Base-by-base conservation (phyloP, 2,329 filamentous ascomycete genomes). In the Davidsoniella australis region DNA sequence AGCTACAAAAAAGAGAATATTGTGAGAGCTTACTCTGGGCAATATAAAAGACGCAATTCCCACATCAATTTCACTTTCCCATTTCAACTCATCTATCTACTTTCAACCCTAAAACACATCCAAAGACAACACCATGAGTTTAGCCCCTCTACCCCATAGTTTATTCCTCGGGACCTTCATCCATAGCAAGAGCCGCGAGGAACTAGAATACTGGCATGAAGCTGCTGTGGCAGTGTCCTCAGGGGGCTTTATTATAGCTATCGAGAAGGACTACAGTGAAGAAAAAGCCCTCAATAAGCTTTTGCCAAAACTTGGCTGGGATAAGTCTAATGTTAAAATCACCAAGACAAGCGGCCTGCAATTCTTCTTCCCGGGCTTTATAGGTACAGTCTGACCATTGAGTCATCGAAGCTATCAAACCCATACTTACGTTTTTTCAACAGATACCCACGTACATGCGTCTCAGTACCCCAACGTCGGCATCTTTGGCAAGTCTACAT, bases 391-490 rank as follows among this genome's bases (percentile, higher is more conserved):
- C 12, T 44, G 4, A 10, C 29, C 29, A 18, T 33, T 26, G n/a
- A 16, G 5, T 17, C 8, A 38, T 20, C 4, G 29, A 33, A 33
- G 29, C 1, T 29, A 29, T 16, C 17, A 6, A 23, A 44, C 23
- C 20, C 38, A 40, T 46, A 38, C 59, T 64, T 50, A 62, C 49
- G 12, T 10, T 18, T 17, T 18, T 29, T 1, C 6, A 14, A n/a
- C 54, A 89, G 89, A 98, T 63, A 94, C 91, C 1, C 91, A 98
- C 62, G 83, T 94, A 51, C 91, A 98, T 62, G 91, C 91, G 7
- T 76, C 88, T 0, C 91, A 98, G 66, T 95, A 94, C 59, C 87
- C 89, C 51, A 98, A 98, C 60, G 77, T 78, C 1, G 91, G 91
- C 52, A 81, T 98, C 55, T 96, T 96, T 61, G 91, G 91, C 59